A percentile compares a stretch with the other conserved stretches of the same genome.
phyloP scores from a whole-genome alignment of 2,329 filamentous ascomycete species.

The Verticillium dahliae region DNA sequence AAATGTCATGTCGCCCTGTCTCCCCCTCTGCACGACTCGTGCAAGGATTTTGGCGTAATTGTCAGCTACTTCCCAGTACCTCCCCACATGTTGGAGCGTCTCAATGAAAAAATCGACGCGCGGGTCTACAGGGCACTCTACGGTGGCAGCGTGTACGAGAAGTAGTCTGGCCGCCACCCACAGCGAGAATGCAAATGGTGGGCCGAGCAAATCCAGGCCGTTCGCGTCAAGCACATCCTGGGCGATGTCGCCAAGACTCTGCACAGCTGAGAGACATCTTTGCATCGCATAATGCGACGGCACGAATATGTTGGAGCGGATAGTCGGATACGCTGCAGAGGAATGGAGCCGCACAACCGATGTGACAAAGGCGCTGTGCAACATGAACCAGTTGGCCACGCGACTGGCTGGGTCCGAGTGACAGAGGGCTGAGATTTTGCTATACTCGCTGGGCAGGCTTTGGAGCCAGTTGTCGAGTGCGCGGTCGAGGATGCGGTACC shows the following conservation, averaged over 20 bases:
- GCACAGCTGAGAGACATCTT: slow-evolving; percentile 34
- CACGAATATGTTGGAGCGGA: slow-evolving; percentile 31
- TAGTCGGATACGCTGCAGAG: slow-evolving; percentile 33
- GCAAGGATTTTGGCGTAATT: slow-evolving; percentile 33
- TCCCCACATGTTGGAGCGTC: slow-evolving; percentile 31
- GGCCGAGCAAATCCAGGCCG: slow-evolving; percentile 33
- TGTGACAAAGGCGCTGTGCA: slow-evolving; percentile 37
- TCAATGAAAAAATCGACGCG: slow-evolving; percentile 37
- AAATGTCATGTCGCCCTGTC: slow-evolving; percentile 28
- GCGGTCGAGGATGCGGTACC: slow-evolving; percentile 29
- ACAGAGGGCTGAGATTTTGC: slow-evolving; percentile 36
- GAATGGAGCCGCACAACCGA: slow-evolving; percentile 37
- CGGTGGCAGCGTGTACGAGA: slow-evolving; percentile 32
- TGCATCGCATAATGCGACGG: slow-evolving; percentile 39
- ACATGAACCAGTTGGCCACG: slow-evolving; percentile 40
- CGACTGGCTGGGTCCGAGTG: slow-evolving; percentile 37
- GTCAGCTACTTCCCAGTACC: slow-evolving; percentile 36
- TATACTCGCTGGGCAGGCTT: slow-evolving; percentile 35
- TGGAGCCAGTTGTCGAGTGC: slow-evolving; percentile 34
- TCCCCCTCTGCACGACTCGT: slow-evolving; percentile 27
- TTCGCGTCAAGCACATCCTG: slow-evolving; percentile 36
- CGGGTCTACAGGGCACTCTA: slow-evolving; percentile 27
- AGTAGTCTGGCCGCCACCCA: slow-evolving; percentile 35
- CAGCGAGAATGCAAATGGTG: slow-evolving; percentile 36
- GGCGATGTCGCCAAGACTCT: slow-evolving; percentile 35